Conservation (phyloP, 2,329 filamentous ascomycete species). For the Ceratocystis eucalypticola region DNA sequence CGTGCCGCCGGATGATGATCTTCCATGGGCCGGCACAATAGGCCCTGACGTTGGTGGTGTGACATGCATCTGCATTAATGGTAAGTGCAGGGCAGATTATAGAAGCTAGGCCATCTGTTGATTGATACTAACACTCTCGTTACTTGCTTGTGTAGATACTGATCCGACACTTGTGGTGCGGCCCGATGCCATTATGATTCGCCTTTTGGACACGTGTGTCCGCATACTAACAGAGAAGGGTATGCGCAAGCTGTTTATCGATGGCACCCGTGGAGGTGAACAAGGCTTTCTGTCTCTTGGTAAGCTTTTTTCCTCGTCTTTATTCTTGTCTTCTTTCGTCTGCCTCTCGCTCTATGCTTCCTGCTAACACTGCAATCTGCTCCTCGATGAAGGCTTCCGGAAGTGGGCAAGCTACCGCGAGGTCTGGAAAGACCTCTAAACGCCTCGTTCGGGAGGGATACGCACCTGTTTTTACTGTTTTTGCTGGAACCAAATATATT, state of each 20-base stretch:
- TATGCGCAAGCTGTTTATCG: conserved; percentile 42
- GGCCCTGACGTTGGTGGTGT: conserved; percentile 42
- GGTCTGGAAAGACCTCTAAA: conserved; percentile 34
- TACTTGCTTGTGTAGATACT: conserved; percentile 28
- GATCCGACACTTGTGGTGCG: conserved; percentile 32
- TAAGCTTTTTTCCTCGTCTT: conserved; percentile 25
- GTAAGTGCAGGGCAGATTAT: conserved; percentile 28
- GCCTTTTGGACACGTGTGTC: conserved; percentile 41
- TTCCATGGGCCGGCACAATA: conserved; percentile 42
- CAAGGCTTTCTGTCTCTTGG: conserved; percentile 40
- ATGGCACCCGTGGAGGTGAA: conserved; percentile 39
- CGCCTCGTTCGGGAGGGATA: background rate
- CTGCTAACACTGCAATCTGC: conserved; percentile 12
- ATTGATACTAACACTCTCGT: background rate
- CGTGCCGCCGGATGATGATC: conserved; percentile 35
- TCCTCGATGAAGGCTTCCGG: conserved; percentile 34
- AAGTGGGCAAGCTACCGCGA: conserved; percentile 47
- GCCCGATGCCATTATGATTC: conserved; percentile 38
- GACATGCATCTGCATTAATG: conserved; percentile 46
- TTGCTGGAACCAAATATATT: background rate
- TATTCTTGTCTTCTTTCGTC: background rate
- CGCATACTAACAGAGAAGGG: conserved; percentile 34
- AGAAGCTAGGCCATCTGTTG: conserved; percentile 13
- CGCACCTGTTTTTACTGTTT: background rate
- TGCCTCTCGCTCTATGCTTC: background rate